These are phyloP conservation scores for Acacia acuminata DNA, from an alignment of 306 rosid genomes.

Conservation along the genomic window DNA sequence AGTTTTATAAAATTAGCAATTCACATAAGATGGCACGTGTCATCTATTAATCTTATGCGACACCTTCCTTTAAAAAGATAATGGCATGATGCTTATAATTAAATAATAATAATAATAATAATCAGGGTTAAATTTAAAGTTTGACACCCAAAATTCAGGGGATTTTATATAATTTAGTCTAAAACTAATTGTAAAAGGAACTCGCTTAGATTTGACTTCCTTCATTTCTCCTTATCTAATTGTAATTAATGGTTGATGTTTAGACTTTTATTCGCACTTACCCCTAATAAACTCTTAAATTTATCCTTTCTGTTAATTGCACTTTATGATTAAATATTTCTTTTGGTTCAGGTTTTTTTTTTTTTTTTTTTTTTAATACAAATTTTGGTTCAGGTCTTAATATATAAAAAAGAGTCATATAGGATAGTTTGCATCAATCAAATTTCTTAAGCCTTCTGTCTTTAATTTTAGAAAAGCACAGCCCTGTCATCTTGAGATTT, in stretches of 20 bases:
- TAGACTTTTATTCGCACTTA: neutral
- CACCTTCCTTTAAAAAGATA: no score
- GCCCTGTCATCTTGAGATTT: neutral
- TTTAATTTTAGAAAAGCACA: neutral
- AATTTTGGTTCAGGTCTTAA: neutral
- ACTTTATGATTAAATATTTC: neutral
- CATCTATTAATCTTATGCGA: no score
- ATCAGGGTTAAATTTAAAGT: no score
- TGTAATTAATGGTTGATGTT: neutral
- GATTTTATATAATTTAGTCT: no score
- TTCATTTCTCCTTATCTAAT: neutral
- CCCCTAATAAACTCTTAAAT: neutral
- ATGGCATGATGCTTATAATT: no score
- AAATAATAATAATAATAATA: no score
- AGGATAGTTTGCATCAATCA: neutral
- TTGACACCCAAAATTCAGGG: no score
- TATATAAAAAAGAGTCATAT: neutral
- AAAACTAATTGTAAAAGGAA: neutral
- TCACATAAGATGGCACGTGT: no score
- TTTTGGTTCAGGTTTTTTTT: neutral
- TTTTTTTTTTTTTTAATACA: no score
- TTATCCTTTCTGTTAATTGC: neutral
- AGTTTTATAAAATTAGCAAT: no score
- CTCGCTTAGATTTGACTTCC: neutral
- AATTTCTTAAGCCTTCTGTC: neutral